A percentile compares a stretch with the other conserved stretches of the same genome.
Conservation (phyloP, 1,139 yeast species). For the Geotrichum candidum region DNA sequence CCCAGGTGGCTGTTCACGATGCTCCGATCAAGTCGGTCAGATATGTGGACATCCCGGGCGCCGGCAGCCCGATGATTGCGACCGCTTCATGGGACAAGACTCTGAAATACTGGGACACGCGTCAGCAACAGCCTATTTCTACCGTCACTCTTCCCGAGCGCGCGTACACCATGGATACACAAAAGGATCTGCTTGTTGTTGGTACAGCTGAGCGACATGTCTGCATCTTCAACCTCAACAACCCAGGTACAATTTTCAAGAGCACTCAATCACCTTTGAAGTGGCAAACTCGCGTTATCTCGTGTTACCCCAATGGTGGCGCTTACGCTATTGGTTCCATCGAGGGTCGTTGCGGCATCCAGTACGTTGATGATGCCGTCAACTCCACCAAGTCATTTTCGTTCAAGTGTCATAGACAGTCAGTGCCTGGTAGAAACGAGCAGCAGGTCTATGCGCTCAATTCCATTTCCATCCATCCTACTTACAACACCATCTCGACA, state of each 20-base stretch:
- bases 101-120: conserved; percentile 85
- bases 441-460: conserved; percentile 69
- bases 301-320: conserved; percentile 83
- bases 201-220: conserved; percentile 91
- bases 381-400: conserved; percentile 66
- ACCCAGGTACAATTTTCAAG: conserved; percentile 80
- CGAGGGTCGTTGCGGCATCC: conserved; percentile 97
- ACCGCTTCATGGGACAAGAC: conserved; percentile 98
- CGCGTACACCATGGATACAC: conserved; percentile 82
- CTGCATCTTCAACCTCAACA: conserved; percentile 62
- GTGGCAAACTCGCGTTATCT: conserved; percentile 78
- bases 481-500: conserved; percentile 84
- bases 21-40: conserved; percentile 72
- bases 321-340: conserved; percentile 91
- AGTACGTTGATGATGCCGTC: conserved; percentile 78
- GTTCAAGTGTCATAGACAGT: conserved; percentile 84
- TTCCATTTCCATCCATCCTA: conserved; percentile 80
- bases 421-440: conserved; percentile 37
- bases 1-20: conserved; percentile 82
- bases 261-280: conserved; percentile 74
- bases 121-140: conserved; percentile 78
- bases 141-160: conserved; percentile 83
- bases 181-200: conserved; percentile 75
- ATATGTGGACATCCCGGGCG: conserved; percentile 66
- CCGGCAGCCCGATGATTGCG: conserved; percentile 76